Conservation (phyloP, 805 yeast genomes). For the Spathaspora sp. region DNA sequence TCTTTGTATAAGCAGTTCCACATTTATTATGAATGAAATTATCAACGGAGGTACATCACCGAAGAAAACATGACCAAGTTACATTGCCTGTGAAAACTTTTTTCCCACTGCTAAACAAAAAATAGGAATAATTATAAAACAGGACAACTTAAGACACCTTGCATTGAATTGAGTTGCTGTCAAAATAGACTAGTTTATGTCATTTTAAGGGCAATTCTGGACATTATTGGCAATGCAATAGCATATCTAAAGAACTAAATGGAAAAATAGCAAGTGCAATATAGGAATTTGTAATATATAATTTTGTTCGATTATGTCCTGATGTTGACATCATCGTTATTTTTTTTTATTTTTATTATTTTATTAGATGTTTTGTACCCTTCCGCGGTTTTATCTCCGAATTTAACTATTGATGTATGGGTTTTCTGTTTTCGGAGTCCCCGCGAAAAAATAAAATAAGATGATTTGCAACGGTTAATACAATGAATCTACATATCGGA, state of each 20-base stretch:
- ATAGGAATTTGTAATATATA: too few relatives aligned
- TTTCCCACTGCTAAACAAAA: neutral
- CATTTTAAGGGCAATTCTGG: neutral
- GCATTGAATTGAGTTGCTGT: neutral
- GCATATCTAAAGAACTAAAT: too few relatives aligned
- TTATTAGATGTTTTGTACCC: neutral
- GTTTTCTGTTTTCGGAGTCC: conserved; percentile 2
- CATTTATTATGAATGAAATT: neutral
- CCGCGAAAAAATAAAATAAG: neutral
- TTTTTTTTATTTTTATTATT: neutral
- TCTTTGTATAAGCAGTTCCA: neutral
- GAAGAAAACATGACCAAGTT: neutral
- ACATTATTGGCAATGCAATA: too few relatives aligned
- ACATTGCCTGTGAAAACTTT: neutral
- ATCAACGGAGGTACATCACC: neutral
- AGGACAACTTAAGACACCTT: neutral
- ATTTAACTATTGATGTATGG: conserved; percentile 1
- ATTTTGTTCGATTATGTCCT: neutral
- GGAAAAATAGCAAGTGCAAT: neutral
- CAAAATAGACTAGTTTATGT: neutral
- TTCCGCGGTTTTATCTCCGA: conserved; percentile 1
- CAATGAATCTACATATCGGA: neutral
- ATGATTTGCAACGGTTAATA: conserved; percentile 1
- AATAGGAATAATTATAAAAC: neutral
- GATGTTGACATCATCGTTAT: conserved; percentile 1